Conservation (phyloP, 1,284 basidiomycete genomes). For the Malassezia brasiliensis region DNA sequence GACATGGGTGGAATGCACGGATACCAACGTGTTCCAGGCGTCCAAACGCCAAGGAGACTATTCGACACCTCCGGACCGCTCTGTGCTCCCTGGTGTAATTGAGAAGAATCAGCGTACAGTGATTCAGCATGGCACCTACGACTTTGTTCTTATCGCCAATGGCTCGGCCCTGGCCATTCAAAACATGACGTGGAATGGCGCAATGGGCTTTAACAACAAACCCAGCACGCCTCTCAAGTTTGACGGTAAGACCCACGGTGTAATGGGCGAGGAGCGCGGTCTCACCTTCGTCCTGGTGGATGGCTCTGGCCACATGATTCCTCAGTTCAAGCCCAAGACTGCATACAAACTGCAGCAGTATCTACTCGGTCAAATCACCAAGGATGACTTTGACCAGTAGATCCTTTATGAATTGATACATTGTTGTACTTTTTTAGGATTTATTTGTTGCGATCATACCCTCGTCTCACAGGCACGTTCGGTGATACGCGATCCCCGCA, state of each 20-base stretch:
- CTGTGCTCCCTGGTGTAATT: constrained; percentile 30
- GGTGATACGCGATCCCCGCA: too few species aligned
- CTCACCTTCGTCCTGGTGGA: constrained; percentile 7
- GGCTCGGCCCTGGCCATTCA: constrained; percentile 35
- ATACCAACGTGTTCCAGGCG: constrained; percentile 19
- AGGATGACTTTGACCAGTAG: background rate
- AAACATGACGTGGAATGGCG: constrained; percentile 42
- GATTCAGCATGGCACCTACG: constrained; percentile 36
- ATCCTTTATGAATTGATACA: too few species aligned
- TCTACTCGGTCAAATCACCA: constrained; percentile 25
- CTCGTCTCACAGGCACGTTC: too few species aligned
- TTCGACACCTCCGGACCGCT: constrained; percentile 4
- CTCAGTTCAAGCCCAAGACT: constrained; percentile 32
- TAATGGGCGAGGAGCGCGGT: constrained; percentile 8
- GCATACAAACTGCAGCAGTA: constrained; percentile 35
- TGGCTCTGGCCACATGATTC: constrained; percentile 32
- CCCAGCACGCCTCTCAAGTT: background rate
- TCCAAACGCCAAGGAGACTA: constrained; percentile 8
- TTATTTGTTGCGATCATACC: too few species aligned
- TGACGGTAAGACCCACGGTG: constrained; percentile 1
- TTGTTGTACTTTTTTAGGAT: too few species aligned
- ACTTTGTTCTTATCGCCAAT: constrained; percentile 34
- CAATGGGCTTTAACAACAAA: constrained; percentile 34
- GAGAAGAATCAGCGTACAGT: constrained; percentile 29
- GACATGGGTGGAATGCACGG: constrained; percentile 26